Base-by-base conservation (phyloP, 2,329 filamentous ascomycete species). In the Aspergillus versicolor region DNA sequence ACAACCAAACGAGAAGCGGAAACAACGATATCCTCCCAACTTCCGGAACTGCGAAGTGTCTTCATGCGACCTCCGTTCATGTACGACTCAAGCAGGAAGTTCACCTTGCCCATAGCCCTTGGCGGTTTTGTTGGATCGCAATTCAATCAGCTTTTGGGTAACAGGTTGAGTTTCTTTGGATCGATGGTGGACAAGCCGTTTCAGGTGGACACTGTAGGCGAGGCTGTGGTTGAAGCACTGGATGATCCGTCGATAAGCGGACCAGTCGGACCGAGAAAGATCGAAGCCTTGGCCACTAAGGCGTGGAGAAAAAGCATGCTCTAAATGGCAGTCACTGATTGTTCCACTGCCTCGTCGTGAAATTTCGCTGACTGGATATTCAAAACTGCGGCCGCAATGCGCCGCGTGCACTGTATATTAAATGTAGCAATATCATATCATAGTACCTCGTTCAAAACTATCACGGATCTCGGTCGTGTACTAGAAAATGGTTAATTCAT, bases 401-500 rank as follows among this genome's bases (percentile, higher is more conserved):
- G 47, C 48, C 7, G 30, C 49, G 38, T 37, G 45, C 24, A 52
- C 47, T 63, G 63, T 63, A 65, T 52, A 56, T 47, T 60, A 66
- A 37, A 49, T 46, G 52, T 61, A 59, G 54, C 52, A 30, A 56
- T 58, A 56, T 77, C 82, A 97, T 73, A 97, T 94, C 84, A 95
- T 95, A 3, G 94, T 97, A 17, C 94, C 94, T 63, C 94, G 85
- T 83, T 99, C 94, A 73, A 99, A 99, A 75, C 90, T 97, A 71
- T 99, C 94, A 71, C 94, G 83, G 67, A 99, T 97, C 74, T 99
- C 94, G 32, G 90, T 87, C 45, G 94, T 99, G 76, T 99, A 99
- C 81, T 83, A 61, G 13, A 63, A 49, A 42, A 45, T 4, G 12
- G 51, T 70, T 59, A 71, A 65, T 15, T 41, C 37, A 52, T 44